Percentiles rank a stretch among this genome's conserved stretches.
Evolutionary conservation across 192 early-diverging fungal genomes (phyloP).

Genomic region (Linnemannia zychae): DNA sequence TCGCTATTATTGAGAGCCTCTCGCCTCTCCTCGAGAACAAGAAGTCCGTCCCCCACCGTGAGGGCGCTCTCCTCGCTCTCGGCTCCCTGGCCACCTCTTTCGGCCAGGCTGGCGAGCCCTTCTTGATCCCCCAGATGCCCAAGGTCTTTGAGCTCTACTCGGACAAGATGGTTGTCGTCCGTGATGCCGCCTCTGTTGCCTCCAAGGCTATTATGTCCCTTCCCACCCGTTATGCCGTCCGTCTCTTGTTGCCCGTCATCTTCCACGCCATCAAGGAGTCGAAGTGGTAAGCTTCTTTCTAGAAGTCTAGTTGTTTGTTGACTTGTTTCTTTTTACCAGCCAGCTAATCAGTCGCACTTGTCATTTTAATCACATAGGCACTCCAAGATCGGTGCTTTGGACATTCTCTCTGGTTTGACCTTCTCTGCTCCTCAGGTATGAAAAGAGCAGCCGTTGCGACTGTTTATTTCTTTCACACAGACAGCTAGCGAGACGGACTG

Average conservation of each 20-base stretch:
- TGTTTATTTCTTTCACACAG: neutral
- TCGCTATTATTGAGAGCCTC: slow-evolving; percentile 71
- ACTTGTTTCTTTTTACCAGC: slow-evolving; percentile 56
- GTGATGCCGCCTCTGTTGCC: slow-evolving; percentile 58
- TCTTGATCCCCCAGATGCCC: slow-evolving; percentile 73
- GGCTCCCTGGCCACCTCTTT: slow-evolving; percentile 68
- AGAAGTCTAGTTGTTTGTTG: slow-evolving; percentile 63
- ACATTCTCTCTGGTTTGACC: slow-evolving; percentile 61
- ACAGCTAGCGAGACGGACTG: neutral
- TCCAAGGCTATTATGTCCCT: slow-evolving; percentile 61
- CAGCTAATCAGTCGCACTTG: neutral
- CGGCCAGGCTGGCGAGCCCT: slow-evolving; percentile 75
- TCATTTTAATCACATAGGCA: slow-evolving; percentile 69
- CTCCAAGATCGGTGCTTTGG: slow-evolving; percentile 71
- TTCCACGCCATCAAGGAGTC: slow-evolving; percentile 69
- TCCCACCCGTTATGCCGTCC: slow-evolving; percentile 61
- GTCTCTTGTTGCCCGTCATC: slow-evolving; percentile 60
- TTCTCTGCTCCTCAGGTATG: slow-evolving; percentile 57
- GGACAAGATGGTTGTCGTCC: slow-evolving; percentile 64
- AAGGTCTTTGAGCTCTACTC: slow-evolving; percentile 73
- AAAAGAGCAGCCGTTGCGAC: neutral
- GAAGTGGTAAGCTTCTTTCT: slow-evolving; percentile 45
- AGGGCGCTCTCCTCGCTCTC: slow-evolving; percentile 73
- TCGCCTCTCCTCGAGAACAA: slow-evolving; percentile 75
- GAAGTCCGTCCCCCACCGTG: slow-evolving; percentile 73